Percentiles rank a stretch among this genome's conserved stretches.
Conservation (phyloP, 1,139 yeast species). For the Taphrina sp. region DNA sequence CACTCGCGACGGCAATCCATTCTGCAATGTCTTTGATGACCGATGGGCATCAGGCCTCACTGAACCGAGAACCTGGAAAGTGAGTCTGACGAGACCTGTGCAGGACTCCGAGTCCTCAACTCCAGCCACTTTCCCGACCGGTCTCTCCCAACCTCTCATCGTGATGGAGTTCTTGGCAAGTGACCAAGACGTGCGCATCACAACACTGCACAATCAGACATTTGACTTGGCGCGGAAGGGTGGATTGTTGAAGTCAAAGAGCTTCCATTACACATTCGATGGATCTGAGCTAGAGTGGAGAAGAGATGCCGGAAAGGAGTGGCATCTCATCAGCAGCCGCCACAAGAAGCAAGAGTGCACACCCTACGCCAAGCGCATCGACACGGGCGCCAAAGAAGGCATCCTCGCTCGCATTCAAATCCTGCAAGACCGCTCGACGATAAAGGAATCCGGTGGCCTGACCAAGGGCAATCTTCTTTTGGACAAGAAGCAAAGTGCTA, state of each 20-base stretch:
- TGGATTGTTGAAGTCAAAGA: neutral
- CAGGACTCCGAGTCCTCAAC: neutral
- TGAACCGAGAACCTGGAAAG: constrained; percentile 12
- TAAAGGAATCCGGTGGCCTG: no score
- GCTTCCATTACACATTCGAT: neutral
- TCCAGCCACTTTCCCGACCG: constrained; percentile 3
- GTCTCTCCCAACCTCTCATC: no score
- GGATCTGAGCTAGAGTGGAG: neutral
- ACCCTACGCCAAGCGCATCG: neutral
- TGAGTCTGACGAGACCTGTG: neutral
- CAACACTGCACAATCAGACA: neutral
- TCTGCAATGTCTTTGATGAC: constrained; percentile 11
- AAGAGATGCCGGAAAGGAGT: neutral
- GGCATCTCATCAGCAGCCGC: no score
- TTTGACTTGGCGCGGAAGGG: neutral
- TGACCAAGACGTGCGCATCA: neutral
- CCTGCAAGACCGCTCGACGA: neutral
- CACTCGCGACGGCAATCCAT: neutral
- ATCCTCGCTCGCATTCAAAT: neutral
- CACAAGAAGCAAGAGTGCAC: no score
- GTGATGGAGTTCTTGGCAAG: neutral
- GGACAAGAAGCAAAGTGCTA: no score
- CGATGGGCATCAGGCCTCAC: neutral
- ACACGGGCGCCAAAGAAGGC: neutral
- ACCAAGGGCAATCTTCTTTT: no score